Percentiles rank a stretch among this genome's conserved stretches.
Conservation (phyloP, 2,329 filamentous ascomycete genomes). For the Fusarium liriodendri region DNA sequence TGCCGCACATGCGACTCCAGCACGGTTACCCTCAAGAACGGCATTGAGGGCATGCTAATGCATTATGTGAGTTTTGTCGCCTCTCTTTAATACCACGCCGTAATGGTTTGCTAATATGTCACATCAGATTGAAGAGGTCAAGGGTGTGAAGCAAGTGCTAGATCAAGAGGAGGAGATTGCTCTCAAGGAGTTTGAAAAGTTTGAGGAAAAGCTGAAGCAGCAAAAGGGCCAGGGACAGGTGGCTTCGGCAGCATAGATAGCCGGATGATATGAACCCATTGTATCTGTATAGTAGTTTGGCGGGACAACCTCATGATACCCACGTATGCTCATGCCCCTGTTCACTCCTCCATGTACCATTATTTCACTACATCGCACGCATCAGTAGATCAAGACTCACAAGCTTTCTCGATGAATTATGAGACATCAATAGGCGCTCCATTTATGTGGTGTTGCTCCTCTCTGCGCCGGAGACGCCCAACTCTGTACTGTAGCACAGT, state of each 20-base stretch:
- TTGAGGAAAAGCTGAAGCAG: slow-evolving; percentile 82
- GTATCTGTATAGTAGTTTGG: slow-evolving; percentile 40
- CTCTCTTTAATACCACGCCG: neutral
- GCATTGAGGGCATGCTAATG: slow-evolving; percentile 99
- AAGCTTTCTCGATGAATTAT: neutral
- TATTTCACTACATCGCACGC: neutral
- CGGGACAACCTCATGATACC: slow-evolving; percentile 42
- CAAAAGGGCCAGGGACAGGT: slow-evolving; percentile 57
- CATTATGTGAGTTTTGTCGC: slow-evolving; percentile 76
- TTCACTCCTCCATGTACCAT: neutral
- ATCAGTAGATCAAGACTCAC: neutral
- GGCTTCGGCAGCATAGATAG: slow-evolving; percentile 17
- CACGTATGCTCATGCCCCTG: slow-evolving; percentile 28
- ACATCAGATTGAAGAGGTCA: slow-evolving; percentile 89
- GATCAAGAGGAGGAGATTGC: slow-evolving; percentile 94
- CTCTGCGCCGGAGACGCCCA: neutral
- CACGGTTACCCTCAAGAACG: slow-evolving; percentile 96
- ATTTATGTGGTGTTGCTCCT: neutral
- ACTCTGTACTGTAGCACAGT: neutral
- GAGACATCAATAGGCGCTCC: neutral
- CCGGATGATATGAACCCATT: neutral
- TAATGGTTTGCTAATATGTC: slow-evolving; percentile 42
- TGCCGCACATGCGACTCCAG: slow-evolving; percentile 97
- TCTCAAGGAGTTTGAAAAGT: slow-evolving; percentile 88
- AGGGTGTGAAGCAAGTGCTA: slow-evolving; percentile 89